Conservation (phyloP, 129 eudicot species). For the Flaveria sonorensis region DNA sequence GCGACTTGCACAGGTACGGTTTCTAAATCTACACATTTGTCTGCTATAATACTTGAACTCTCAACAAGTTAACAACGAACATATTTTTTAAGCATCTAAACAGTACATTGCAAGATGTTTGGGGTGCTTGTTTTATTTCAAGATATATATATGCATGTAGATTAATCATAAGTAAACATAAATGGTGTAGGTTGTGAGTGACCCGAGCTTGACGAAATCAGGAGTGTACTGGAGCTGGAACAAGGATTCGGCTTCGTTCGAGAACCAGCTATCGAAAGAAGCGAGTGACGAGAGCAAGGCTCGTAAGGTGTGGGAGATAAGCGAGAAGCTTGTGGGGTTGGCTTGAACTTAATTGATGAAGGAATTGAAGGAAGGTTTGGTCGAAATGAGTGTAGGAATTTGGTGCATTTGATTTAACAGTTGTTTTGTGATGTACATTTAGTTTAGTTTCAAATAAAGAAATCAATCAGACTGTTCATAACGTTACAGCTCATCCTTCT, state of each 20-base stretch:
- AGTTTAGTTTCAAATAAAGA: constrained; percentile 35
- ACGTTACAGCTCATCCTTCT: no score
- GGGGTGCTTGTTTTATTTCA: no score
- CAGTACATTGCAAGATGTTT: no score
- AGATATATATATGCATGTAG: no score
- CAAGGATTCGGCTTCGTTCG: constrained; percentile 82
- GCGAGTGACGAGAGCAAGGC: constrained; percentile 84
- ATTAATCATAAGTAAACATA: no score
- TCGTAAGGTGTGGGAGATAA: constrained; percentile 80
- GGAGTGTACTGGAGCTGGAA: constrained; percentile 99
- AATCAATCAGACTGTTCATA: no score
- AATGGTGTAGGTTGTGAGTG: constrained; percentile 70
- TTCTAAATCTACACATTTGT: not conserved
- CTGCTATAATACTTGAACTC: no score
- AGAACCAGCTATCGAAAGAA: constrained; percentile 85
- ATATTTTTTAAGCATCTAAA: no score
- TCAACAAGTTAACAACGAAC: no score
- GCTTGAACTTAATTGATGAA: constrained; percentile 40
- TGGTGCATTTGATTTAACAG: constrained; percentile 25
- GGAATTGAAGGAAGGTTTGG: constrained; percentile 13
- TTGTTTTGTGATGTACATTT: constrained; percentile 31
- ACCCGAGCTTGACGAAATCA: constrained; percentile 86
- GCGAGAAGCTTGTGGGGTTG: constrained; percentile 89
- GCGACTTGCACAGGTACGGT: constrained; percentile 97
- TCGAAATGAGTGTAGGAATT: constrained; percentile 32